These are phyloP conservation scores for Chlorencoelia australis DNA, from an alignment of 2,329 filamentous ascomycete species.

Conservation along the genomic window DNA sequence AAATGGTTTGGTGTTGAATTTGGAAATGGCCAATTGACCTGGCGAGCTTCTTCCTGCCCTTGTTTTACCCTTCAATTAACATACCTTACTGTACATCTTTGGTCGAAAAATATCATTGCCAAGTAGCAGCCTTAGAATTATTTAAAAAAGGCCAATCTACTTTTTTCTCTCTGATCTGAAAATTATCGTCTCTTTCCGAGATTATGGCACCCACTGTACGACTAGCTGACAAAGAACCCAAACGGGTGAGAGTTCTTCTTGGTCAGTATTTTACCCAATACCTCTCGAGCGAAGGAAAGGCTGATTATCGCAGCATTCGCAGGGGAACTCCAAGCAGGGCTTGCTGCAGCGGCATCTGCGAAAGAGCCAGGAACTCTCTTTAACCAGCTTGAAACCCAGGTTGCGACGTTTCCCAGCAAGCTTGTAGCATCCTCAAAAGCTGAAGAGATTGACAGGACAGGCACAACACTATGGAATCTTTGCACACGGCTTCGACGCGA, in stretches of 20 bases:
- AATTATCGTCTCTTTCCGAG: no score
- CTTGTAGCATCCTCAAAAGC: constrained; percentile 22
- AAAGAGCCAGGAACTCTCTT: no score
- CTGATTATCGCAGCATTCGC: no score
- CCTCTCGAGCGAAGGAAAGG: no score
- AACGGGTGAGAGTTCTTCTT: no score
- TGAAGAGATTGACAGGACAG: constrained; percentile 43
- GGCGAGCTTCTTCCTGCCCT: not conserved
- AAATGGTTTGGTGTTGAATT: not conserved
- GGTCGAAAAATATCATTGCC: not conserved
- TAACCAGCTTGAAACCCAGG: constrained; percentile 34
- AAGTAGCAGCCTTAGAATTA: constrained; percentile 1
- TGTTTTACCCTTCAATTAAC: not conserved
- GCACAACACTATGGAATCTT: constrained; percentile 56
- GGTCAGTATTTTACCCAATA: no score
- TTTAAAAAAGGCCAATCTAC: no score
- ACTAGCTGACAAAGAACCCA: no score
- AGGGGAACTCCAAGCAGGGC: no score
- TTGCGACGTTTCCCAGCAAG: constrained; percentile 27
- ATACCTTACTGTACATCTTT: not conserved
- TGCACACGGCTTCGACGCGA: constrained; percentile 42
- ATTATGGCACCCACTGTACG: no score
- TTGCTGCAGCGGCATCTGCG: no score
- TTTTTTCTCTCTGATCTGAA: no score
- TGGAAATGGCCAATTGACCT: not conserved